Evolutionary conservation across 306 rosid genomes (phyloP).

Genomic region (Trifolium dubium): DNA sequence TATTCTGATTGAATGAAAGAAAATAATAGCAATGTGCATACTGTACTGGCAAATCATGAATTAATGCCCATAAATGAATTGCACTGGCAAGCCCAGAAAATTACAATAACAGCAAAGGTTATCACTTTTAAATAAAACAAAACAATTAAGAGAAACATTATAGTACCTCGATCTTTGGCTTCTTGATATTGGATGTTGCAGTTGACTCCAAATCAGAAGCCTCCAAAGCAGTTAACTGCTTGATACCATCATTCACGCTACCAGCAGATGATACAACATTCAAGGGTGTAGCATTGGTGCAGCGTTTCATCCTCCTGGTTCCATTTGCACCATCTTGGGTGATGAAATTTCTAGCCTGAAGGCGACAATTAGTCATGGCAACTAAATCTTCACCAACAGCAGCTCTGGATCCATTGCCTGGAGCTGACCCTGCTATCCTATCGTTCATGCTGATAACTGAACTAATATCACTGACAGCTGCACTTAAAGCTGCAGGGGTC

Average conservation of each 20-base stretch:
- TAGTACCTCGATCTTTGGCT: slow-evolving; percentile 79
- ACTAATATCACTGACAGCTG: slow-evolving; percentile 87
- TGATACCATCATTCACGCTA: slow-evolving; percentile 73
- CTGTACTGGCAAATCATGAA: not conserved
- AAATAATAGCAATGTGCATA: not conserved
- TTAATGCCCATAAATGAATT: slow-evolving; percentile 5
- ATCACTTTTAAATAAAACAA: slow-evolving; percentile 12
- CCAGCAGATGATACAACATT: slow-evolving; percentile 84
- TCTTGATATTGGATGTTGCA: slow-evolving; percentile 86
- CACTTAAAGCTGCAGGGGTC: slow-evolving; percentile 72
- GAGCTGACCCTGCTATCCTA: slow-evolving; percentile 98
- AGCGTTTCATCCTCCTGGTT: slow-evolving; percentile 89
- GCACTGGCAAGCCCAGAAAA: slow-evolving; percentile 12
- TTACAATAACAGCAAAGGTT: not conserved
- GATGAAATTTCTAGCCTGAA: slow-evolving; percentile 82
- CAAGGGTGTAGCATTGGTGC: slow-evolving; percentile 85
- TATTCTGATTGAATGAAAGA: slow-evolving; percentile 8
- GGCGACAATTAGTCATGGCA: slow-evolving; percentile 96
- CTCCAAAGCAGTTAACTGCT: slow-evolving; percentile 65
- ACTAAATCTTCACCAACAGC: slow-evolving; percentile 98
- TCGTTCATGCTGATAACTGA: slow-evolving; percentile 93
- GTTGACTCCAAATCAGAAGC: slow-evolving; percentile 89
- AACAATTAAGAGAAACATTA: slow-evolving; percentile 15
- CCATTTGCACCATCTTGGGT: slow-evolving; percentile 86
- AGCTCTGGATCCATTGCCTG: slow-evolving; percentile 98